Percentiles rank a stretch among this genome's conserved stretches.
These are phyloP conservation scores for Salix arbutifolia DNA, from an alignment of 345 rosid genomes.

Conservation along the genomic window DNA sequence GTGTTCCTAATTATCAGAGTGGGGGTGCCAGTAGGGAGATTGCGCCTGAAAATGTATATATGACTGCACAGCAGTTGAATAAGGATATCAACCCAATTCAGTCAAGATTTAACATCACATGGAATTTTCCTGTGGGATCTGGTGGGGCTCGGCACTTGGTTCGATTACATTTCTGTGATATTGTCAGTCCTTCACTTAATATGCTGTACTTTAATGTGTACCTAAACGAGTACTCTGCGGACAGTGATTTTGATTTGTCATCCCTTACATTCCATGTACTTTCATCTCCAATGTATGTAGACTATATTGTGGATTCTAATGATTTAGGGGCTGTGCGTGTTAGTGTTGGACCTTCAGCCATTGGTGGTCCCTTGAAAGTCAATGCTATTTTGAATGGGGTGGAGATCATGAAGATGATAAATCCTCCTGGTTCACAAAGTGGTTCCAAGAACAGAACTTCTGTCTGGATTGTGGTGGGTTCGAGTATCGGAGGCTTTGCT, in stretches of 20 bases:
- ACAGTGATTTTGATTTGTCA: conserved; percentile 74
- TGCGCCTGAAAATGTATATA: conserved; percentile 78
- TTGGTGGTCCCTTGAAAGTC: conserved; percentile 48
- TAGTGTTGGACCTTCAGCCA: conserved; percentile 80
- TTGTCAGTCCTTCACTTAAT: conserved; percentile 67
- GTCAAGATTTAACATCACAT: conserved; percentile 63
- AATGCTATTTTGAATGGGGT: conserved; percentile 87
- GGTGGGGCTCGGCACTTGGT: conserved; percentile 52
- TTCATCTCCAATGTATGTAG: conserved; percentile 67
- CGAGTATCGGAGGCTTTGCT: conserved; percentile 58
- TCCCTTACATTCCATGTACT: conserved; percentile 53
- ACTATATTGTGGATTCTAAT: conserved; percentile 67
- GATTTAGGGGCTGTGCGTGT: conserved; percentile 43
- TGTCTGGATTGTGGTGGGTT: conserved; percentile 50
- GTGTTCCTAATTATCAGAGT: conserved; percentile 59
- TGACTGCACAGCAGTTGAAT: conserved; percentile 91
- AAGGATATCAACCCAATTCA: conserved; percentile 42
- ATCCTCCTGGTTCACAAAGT: conserved; percentile 17
- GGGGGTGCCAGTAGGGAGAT: conserved; percentile 70
- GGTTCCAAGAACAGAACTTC: conserved; percentile 39
- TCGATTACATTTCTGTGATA: conserved; percentile 92
- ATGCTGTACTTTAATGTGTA: conserved; percentile 77
- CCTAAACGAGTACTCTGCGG: conserved; percentile 57
- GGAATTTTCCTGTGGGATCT: conserved; percentile 62
- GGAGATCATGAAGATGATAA: conserved; percentile 77